Base-by-base conservation (phyloP, 371 early-diverging fungal genomes). In the Mortierella sp. region DNA sequence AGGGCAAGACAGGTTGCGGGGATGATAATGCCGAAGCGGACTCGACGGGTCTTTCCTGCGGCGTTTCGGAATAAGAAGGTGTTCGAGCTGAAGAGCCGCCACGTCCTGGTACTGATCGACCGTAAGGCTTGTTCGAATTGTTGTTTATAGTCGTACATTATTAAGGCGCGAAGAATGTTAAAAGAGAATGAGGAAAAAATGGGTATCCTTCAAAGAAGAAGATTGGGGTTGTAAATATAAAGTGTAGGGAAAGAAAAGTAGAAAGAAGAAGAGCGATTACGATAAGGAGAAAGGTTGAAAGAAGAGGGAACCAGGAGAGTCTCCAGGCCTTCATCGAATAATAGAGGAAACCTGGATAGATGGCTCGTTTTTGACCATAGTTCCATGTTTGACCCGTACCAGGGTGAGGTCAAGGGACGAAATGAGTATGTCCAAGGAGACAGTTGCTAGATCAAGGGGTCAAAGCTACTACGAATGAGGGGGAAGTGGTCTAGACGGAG, bases 21-120 rank as follows among this genome's bases (percentile, higher is more conserved):
- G n/a, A 83, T 44, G n/a, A 78, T 31, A 48, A 83, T 41, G 16
- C 83, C 76, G 6, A 83, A 69, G 1, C 83, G 78, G 31, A 83
- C 69, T 7, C 79, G 74, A 4, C 83, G 83, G 24, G 72, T 61
- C 5, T 61, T 70, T 48, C 74, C 81, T 44, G 74, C 24, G 14
- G 66, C 48, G n/a, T 71, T 70, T 24, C 71, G 70, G 64, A 81
- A 55, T 43, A 70, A 13, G 39, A 70, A 13, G 39, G 74, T 68
- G 61, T 72, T 72, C 44, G 69, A 63, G n/a, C 79, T 72, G 10
- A 78, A 68, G 73, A 82, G 69, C 8, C 79, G 83, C 45, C 64
- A 41, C 22, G 52, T 40, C 5, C 68, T 61, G 24, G 66, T 53
- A 22, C 75, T 47, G 64, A 83, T 61, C n/a, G 75, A 70, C 47